Evolutionary conservation across 2,329 filamentous ascomycete genomes (phyloP).

Genomic region (Colletotrichum plurivorum): DNA sequence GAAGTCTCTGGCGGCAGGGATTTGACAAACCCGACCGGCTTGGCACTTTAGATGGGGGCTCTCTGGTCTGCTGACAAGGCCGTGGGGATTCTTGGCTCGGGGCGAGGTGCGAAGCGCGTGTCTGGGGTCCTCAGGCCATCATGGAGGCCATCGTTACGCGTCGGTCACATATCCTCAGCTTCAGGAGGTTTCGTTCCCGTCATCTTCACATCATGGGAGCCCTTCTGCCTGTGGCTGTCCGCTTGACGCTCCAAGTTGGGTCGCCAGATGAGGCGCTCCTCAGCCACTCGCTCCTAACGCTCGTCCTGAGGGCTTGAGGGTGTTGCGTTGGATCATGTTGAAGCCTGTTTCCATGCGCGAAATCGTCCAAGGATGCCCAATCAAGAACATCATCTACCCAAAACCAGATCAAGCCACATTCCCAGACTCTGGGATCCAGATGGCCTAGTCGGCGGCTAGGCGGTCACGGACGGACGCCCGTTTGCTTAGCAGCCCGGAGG

Average conservation of each 20-base stretch:
- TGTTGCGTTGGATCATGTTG: constrained; percentile 6
- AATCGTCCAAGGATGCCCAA: constrained; percentile 9
- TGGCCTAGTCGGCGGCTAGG: constrained; percentile 20
- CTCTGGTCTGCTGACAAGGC: constrained; percentile 25
- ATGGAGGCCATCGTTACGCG: neutral
- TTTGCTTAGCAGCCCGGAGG: constrained; percentile 18
- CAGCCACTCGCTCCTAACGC: neutral
- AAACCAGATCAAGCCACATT: constrained; percentile 34
- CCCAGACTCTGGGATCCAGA: constrained; percentile 24
- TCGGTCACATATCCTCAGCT: neutral
- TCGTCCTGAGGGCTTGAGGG: neutral
- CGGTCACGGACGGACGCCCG: constrained; percentile 36
- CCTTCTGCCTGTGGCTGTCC: too few species aligned
- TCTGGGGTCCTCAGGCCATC: too few species aligned
- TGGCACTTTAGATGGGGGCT: neutral
- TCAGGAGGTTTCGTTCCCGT: neutral
- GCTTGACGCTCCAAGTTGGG: too few species aligned
- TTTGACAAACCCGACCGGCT: neutral
- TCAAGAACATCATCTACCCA: constrained; percentile 4
- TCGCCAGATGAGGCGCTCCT: neutral
- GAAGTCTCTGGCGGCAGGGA: neutral
- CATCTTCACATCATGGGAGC: neutral
- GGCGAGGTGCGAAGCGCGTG: neutral
- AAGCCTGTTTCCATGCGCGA: constrained; percentile 25
- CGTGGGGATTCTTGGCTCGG: neutral